phyloP scores from a whole-genome alignment of 768 basidiomycete species.

The Mycena amicta region DNA sequence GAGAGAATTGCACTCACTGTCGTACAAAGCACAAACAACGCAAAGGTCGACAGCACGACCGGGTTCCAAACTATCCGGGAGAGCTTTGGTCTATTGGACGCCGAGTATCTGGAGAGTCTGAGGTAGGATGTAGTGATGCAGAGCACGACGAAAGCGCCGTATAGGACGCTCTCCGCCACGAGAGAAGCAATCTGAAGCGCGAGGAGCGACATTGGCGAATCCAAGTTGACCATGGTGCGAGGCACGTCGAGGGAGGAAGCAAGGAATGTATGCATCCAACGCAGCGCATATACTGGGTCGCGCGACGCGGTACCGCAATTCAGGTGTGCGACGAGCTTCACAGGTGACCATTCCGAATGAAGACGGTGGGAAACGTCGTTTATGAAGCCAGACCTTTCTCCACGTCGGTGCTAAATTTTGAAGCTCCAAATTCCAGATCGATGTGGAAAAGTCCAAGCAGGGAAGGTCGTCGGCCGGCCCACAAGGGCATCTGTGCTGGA shows the following conservation, averaged over 20 bases:
- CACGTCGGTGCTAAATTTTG: no score
- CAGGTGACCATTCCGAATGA: neutral
- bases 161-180: neutral
- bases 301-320: no score
- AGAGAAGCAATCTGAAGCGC: neutral
- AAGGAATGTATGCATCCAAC: no score
- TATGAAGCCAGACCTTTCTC: no score
- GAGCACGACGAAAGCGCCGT: neutral
- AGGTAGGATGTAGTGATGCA: neutral
- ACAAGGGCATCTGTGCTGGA: no score
- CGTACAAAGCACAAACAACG: neutral
- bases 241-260: no score
- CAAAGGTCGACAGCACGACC: neutral
- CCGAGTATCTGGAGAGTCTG: neutral
- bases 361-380: neutral
- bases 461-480: no score
- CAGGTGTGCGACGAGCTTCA: no score
- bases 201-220: no score
- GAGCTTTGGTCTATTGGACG: neutral
- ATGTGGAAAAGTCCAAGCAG: no score
- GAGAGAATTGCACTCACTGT: neutral
- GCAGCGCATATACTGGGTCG: no score
- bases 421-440: no score
- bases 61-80: neutral
- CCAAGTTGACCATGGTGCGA: neutral